Base-by-base conservation (phyloP, 768 basidiomycete genomes). In the Boletus rufocinnamomeus region DNA sequence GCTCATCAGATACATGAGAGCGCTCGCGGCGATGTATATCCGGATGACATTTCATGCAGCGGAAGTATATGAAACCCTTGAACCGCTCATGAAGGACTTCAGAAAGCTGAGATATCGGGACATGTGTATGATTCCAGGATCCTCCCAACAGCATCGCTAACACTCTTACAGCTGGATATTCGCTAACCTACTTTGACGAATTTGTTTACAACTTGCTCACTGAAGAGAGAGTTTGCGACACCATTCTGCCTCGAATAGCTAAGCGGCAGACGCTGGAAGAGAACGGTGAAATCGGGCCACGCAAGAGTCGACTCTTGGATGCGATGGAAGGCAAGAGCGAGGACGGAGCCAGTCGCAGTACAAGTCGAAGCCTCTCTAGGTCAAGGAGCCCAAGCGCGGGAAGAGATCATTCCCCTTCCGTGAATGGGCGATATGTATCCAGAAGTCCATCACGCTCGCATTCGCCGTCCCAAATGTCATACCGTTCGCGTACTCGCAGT, bases 221-320 rank as follows among this genome's bases (percentile, higher is more conserved):
- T 6, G 89, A 96, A 69, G 97, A 98, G 60, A 83, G 95, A 57
- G 95, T 94, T 6, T 98, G 96, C 74, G 97, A 98, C 75, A 91
- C 93, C 66, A 98, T 98, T 66, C 76, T 99, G 46, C 97, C 97
- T 17, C 87, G 97, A 50, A 74, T 98, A 60, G 84, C 86, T 10
- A 94, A 91, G 76, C 84, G 97, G 23, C 82, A 86, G 52, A 86
- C 91, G 3, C 77, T 98, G 27, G 97, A 98, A 77, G 96, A 99
- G 70, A 91, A 86, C 21, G 89, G 91, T 44, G 95, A 98, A 9
- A 80, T 99, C 25, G 87, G 87, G 0, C 89, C 91, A 4, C 79
- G 96, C 17, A 85, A 90, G 72, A 94, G 92, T 72, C 84, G 89
- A 46, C 75, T 99, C n/a, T 78, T 97, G 62, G 86, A 92, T 64